Percentiles rank a stretch among this genome's conserved stretches.
Conservation (phyloP, 225 moss, liverwort and hornwort genomes). For the Takakia lepidozioides region DNA sequence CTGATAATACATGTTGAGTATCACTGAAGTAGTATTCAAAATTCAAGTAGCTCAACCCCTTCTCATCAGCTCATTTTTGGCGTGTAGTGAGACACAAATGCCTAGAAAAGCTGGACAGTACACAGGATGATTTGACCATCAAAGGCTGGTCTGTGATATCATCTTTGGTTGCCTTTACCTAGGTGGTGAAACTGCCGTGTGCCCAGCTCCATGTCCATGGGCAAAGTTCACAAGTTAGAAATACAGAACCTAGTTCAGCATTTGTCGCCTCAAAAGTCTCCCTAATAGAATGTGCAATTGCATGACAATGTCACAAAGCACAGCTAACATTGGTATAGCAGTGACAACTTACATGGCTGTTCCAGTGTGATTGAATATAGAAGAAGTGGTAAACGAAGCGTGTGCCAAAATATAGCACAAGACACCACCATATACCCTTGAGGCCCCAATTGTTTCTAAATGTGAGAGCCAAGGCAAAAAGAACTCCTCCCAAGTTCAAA, state of each 20-base stretch:
- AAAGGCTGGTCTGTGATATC: neutral
- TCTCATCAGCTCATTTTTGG: neutral
- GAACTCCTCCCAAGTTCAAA: slow-evolving; percentile 37
- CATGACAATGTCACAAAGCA: neutral
- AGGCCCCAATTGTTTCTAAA: slow-evolving; percentile 49
- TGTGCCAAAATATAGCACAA: slow-evolving; percentile 56
- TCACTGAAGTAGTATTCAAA: too few species aligned
- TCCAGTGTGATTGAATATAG: slow-evolving; percentile 52
- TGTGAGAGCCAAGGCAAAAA: slow-evolving; percentile 39
- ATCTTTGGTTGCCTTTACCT: neutral
- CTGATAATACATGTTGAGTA: too few species aligned
- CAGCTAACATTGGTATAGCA: neutral
- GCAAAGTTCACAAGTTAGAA: neutral
- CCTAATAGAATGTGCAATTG: too few species aligned
- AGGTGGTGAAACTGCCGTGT: neutral
- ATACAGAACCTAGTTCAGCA: too few species aligned
- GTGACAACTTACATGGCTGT: slow-evolving; percentile 46
- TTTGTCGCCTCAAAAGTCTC: too few species aligned
- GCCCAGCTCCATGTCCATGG: neutral
- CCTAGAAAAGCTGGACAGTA: too few species aligned
- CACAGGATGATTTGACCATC: too few species aligned
- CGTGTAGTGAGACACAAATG: neutral
- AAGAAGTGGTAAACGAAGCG: slow-evolving; percentile 43
- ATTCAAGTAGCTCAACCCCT: neutral
- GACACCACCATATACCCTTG: slow-evolving; percentile 73